Conservation (phyloP, 495 filamentous ascomycete species). For the Aspergillus taichungensis region DNA sequence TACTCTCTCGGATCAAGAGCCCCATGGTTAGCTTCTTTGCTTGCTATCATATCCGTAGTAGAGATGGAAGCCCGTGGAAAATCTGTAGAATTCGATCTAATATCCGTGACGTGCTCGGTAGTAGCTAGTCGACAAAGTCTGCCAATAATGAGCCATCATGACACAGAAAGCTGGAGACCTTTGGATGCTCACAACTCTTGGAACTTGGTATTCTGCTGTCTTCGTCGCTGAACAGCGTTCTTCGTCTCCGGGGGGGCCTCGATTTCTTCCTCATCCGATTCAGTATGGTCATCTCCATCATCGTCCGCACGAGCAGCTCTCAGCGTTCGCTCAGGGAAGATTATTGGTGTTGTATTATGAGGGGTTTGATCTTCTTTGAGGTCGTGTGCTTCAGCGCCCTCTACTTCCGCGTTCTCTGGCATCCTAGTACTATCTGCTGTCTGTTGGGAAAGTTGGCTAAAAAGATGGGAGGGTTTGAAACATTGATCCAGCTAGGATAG, state of each 20-base stretch:
- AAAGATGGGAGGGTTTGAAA: no score
- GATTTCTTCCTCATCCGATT: constrained; percentile 27
- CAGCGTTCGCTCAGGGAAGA: not conserved
- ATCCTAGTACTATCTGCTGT: no score
- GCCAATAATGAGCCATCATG: constrained; percentile 10
- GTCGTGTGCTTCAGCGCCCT: not conserved
- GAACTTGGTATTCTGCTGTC: constrained; percentile 45
- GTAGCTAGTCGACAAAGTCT: constrained; percentile 36
- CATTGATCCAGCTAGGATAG: no score
- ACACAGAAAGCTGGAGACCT: not conserved
- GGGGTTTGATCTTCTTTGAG: not conserved
- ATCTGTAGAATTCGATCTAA: constrained; percentile 12
- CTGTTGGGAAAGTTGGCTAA: no score
- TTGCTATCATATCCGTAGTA: constrained; percentile 34
- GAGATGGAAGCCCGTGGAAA: constrained; percentile 23
- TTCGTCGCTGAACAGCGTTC: constrained; percentile 39
- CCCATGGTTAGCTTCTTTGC: constrained; percentile 24
- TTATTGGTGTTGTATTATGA: not conserved
- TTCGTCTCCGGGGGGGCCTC: constrained; percentile 11
- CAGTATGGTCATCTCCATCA: constrained; percentile 7
- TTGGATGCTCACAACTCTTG: constrained; percentile 36
- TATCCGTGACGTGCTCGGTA: constrained; percentile 19
- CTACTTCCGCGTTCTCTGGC: not conserved
- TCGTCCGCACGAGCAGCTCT: not conserved
- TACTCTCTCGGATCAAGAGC: constrained; percentile 79